Evolutionary conservation across 768 basidiomycete genomes (phyloP).

Genomic region (Auriscalpium orientale): DNA sequence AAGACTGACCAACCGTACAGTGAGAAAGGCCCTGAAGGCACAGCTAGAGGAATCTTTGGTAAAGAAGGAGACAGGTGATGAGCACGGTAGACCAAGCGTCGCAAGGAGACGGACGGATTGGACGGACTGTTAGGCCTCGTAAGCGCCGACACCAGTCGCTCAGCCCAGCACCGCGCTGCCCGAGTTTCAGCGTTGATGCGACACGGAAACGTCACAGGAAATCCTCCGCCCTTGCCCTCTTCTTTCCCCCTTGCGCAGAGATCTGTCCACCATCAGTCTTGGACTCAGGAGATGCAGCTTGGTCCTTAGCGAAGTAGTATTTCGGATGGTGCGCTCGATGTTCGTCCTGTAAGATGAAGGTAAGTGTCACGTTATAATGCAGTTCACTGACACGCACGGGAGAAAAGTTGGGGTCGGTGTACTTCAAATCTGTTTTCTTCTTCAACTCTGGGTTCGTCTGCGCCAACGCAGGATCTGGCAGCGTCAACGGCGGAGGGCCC

Average conservation of each 20-base stretch:
- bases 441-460: slow-evolving; percentile 72
- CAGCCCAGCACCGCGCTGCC: neutral
- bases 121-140: slow-evolving; percentile 25
- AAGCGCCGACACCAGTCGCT: slow-evolving; percentile 1
- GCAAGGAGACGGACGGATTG: slow-evolving; percentile 17
- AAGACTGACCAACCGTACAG: no score
- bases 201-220: slow-evolving; percentile 50
- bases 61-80: slow-evolving; percentile 9
- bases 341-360: slow-evolving; percentile 52
- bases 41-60: no score
- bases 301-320: slow-evolving; percentile 48
- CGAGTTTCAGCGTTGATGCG: neutral
- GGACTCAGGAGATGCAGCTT: slow-evolving; percentile 22
- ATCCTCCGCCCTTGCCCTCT: slow-evolving; percentile 81
- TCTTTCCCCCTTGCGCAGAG: slow-evolving; percentile 54
- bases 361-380: neutral
- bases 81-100: slow-evolving; percentile 12
- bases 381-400: slow-evolving; percentile 45
- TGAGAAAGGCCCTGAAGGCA: no score
- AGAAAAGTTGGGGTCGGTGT: slow-evolving; percentile 68
- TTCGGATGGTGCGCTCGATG: slow-evolving; percentile 56
- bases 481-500: slow-evolving; percentile 23
- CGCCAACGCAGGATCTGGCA: slow-evolving; percentile 50
- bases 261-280: slow-evolving; percentile 22
- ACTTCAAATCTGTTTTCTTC: slow-evolving; percentile 69